Evolutionary conservation across 2,329 filamentous ascomycete species (phyloP).

Genomic region (Bimuria novae-zelandiae): DNA sequence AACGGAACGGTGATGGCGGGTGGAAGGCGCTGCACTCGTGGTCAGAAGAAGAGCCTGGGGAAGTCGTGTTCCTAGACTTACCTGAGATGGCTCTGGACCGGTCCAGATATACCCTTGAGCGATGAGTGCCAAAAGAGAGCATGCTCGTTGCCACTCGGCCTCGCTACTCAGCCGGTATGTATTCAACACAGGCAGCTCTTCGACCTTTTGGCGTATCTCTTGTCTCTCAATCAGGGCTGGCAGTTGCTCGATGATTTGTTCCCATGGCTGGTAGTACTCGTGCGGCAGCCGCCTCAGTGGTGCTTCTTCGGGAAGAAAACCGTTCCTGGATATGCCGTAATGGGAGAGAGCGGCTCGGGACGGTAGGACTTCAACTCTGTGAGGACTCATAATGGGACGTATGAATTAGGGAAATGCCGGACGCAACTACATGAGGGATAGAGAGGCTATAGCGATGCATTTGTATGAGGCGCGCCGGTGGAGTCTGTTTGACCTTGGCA

Average conservation of each 20-base stretch:
- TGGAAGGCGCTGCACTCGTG: conserved; percentile 29
- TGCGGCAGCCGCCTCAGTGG: conserved; percentile 76
- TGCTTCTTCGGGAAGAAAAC: conserved; percentile 76
- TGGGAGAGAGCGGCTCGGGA: conserved; percentile 58
- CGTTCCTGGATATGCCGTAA: conserved; percentile 78
- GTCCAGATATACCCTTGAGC: conserved; percentile 83
- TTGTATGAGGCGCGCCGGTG: not conserved
- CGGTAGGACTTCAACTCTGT: conserved; percentile 29
- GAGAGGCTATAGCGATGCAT: not conserved
- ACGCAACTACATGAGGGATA: too few species aligned
- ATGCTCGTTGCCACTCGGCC: conserved; percentile 82
- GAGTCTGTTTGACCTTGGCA: not conserved
- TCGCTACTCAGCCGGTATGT: conserved; percentile 75
- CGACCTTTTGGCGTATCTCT: conserved; percentile 72
- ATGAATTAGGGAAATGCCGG: not conserved
- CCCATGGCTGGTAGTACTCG: conserved; percentile 88
- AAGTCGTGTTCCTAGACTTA: too few species aligned
- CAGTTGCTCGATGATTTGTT: conserved; percentile 74
- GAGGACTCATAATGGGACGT: conserved; percentile 32
- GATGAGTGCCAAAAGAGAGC: conserved; percentile 71
- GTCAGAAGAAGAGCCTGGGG: too few species aligned
- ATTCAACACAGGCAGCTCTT: conserved; percentile 74
- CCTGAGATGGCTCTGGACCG: conserved; percentile 69
- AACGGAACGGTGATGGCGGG: conserved; percentile 38
- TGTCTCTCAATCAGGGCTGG: conserved; percentile 76